phyloP scores from a whole-genome alignment of 331 rosid species.

The Ulmus americana region DNA sequence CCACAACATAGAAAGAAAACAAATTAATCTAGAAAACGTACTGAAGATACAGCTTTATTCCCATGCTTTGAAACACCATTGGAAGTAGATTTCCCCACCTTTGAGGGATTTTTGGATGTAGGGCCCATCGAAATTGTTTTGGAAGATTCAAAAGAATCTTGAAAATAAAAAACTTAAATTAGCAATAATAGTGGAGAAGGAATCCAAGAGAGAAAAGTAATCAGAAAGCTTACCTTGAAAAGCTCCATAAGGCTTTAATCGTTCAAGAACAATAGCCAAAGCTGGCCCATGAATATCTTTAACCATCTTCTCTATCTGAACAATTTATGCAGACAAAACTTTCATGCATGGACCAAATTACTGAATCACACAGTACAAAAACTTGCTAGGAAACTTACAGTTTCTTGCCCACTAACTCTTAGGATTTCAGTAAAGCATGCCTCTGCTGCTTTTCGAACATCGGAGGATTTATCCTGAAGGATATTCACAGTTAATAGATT shows the following conservation, averaged over 20 bases:
- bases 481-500: conserved; percentile 13
- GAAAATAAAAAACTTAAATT: conserved; percentile 11
- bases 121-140: conserved; percentile 47
- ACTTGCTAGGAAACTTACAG: conserved; percentile 38
- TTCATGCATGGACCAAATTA: conserved; percentile 14
- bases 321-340: conserved; percentile 12
- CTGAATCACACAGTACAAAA: conserved; percentile 14
- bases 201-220: conserved; percentile 7
- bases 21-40: conserved; percentile 26
- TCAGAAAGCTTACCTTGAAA: conserved; percentile 54
- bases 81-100: conserved; percentile 60
- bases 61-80: conserved; percentile 80
- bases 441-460: conserved; percentile 97
- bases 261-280: conserved; percentile 61
- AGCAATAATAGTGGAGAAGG: conserved; percentile 11
- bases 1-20: conserved; percentile 9
- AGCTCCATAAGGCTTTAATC: conserved; percentile 56
- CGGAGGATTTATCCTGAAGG: conserved; percentile 87
- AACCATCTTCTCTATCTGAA: conserved; percentile 64
- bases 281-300: conserved; percentile 87
- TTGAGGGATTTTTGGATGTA: conserved; percentile 54
- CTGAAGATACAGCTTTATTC: conserved; percentile 58
- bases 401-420: conserved; percentile 77
- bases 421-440: conserved; percentile 74
- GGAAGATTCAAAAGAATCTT: conserved; percentile 58